A percentile compares a stretch with the other conserved stretches of the same genome.
Evolutionary conservation across 2,329 filamentous ascomycete genomes (phyloP).

Genomic region (Calonectria naviculata): DNA sequence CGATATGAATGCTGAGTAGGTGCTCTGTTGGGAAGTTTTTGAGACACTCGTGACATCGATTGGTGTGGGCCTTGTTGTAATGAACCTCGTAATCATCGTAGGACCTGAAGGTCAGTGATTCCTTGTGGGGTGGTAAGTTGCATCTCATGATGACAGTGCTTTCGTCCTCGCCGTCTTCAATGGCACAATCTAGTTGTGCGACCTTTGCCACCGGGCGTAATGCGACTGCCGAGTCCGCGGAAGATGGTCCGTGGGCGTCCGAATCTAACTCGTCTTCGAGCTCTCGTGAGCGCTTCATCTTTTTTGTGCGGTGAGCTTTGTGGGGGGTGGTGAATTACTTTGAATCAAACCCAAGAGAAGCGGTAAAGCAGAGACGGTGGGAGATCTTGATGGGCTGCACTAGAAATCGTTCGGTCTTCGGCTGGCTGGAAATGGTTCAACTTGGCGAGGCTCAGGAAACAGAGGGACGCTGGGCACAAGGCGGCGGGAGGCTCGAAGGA

Average conservation of each 20-base stretch:
- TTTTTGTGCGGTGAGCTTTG: slow-evolving; percentile 44
- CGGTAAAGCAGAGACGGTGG: slow-evolving; percentile 36
- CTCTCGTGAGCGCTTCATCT: slow-evolving; percentile 74
- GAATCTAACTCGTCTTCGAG: slow-evolving; percentile 59
- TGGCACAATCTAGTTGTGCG: slow-evolving; percentile 65
- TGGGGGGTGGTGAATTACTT: slow-evolving; percentile 42
- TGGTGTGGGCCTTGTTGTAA: slow-evolving; percentile 82
- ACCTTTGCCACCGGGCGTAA: slow-evolving; percentile 62
- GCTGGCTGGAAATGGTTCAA: not conserved
- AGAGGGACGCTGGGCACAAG: not conserved
- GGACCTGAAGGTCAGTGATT: slow-evolving; percentile 75
- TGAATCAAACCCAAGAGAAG: slow-evolving; percentile 31
- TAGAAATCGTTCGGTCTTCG: not conserved
- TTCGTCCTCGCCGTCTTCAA: slow-evolving; percentile 46
- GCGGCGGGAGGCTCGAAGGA: not conserved
- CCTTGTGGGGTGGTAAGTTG: slow-evolving; percentile 81
- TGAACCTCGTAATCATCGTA: slow-evolving; percentile 89
- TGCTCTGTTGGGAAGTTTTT: slow-evolving; percentile 90
- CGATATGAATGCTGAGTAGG: slow-evolving; percentile 85
- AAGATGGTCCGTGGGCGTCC: slow-evolving; percentile 34
- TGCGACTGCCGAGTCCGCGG: slow-evolving; percentile 29
- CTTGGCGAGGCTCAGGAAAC: not conserved
- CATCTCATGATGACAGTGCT: slow-evolving; percentile 75
- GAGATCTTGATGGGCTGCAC: not conserved
- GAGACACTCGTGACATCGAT: slow-evolving; percentile 85